Conservation (phyloP, 441 rosid species). For the Arabidopsis lyrata region DNA sequence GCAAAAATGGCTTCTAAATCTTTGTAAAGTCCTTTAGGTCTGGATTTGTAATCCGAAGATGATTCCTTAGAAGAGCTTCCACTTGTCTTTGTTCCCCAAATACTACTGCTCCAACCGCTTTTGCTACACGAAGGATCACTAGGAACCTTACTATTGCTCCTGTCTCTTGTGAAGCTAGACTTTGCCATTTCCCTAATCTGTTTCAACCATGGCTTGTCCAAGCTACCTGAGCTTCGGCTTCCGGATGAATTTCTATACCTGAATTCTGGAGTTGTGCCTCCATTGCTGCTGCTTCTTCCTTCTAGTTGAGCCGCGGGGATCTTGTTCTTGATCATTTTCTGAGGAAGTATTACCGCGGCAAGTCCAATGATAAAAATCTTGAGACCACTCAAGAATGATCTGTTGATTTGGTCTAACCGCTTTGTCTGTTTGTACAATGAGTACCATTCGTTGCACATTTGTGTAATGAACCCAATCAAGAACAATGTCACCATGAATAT, state of each 20-base stretch:
- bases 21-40: conserved; percentile 68
- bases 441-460: conserved; percentile 73
- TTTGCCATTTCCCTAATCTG: conserved; percentile 86
- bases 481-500: conserved; percentile 71
- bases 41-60: conserved; percentile 64
- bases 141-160: conserved; percentile 50
- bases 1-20: conserved; percentile 93
- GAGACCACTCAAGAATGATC: conserved; percentile 65
- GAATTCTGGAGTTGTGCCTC: conserved; percentile 54
- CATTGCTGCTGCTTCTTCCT: conserved; percentile 51
- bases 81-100: conserved; percentile 72
- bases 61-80: conserved; percentile 62
- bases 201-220: conserved; percentile 72
- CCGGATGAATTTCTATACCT: conserved; percentile 52
- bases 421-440: conserved; percentile 74
- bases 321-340: conserved; percentile 51
- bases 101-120: conserved; percentile 71
- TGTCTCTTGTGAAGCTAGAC: conserved; percentile 75
- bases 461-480: conserved; percentile 67
- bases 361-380: conserved; percentile 73
- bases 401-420: conserved; percentile 58
- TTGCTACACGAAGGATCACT: conserved; percentile 79
- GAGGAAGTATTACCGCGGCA: conserved; percentile 59
- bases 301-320: conserved; percentile 49
- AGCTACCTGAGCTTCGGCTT: conserved; percentile 64